A percentile compares a stretch with the other conserved stretches of the same genome.
Conservation (phyloP, 257 asterid genomes). For the Rubia yunnanensis region DNA sequence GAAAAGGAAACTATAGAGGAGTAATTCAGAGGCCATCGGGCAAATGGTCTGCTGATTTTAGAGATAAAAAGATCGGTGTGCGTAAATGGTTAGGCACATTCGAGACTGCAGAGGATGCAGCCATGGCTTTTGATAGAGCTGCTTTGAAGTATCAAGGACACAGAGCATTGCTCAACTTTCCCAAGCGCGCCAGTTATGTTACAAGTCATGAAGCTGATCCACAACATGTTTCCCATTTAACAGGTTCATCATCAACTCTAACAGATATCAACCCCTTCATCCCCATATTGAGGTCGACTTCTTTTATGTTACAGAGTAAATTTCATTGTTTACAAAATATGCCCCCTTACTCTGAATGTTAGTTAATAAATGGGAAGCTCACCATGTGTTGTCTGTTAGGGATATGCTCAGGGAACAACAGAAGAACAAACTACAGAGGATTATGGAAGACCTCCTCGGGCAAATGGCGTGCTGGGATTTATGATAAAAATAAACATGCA, state of each 20-base stretch:
- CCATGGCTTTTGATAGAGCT: background rate
- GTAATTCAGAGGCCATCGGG: too few species aligned
- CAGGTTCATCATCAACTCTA: background rate
- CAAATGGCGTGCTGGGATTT: background rate
- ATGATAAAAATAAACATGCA: too few species aligned
- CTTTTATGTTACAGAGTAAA: too few species aligned
- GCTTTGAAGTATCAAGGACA: background rate
- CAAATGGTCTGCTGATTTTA: too few species aligned
- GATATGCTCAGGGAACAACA: background rate
- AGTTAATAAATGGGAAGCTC: too few species aligned
- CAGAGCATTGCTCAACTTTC: background rate
- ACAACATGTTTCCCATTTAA: background rate
- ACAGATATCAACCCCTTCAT: too few species aligned
- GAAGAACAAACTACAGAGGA: background rate
- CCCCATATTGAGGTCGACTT: too few species aligned
- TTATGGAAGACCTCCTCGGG: background rate
- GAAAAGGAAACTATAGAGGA: too few species aligned
- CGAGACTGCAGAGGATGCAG: background rate
- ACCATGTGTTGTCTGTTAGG: too few species aligned
- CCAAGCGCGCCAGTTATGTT: background rate
- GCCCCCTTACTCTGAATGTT: too few species aligned
- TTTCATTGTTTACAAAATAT: too few species aligned
- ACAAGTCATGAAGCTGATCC: background rate
- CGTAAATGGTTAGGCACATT: background rate
- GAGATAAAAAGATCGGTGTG: too few species aligned